These are phyloP conservation scores for Leccinum fibrillosum DNA, from an alignment of 768 basidiomycete genomes.

Conservation along the genomic window DNA sequence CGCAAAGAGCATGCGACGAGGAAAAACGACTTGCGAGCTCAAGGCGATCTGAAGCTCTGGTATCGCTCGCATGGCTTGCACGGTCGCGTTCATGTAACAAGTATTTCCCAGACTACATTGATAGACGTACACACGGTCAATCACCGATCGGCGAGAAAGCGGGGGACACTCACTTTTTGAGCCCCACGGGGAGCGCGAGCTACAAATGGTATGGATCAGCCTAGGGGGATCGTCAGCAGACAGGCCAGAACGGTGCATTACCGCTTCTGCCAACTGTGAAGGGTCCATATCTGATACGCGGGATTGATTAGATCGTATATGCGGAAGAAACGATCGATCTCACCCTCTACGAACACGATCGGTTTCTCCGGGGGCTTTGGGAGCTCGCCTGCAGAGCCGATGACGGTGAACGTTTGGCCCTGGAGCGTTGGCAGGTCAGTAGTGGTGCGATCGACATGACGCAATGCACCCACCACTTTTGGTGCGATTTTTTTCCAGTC, in stretches of 20 bases:
- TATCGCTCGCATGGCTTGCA: conserved; percentile 91
- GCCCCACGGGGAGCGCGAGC: conserved; percentile 79
- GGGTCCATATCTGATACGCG: conserved; percentile 75
- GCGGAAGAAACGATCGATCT: conserved; percentile 5
- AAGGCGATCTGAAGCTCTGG: conserved; percentile 84
- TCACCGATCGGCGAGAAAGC: neutral
- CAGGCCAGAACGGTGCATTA: conserved; percentile 34
- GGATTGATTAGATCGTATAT: conserved; percentile 14
- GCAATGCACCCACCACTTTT: conserved; percentile 59
- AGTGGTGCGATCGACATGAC: neutral
- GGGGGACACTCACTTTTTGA: conserved; percentile 56
- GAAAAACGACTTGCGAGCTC: conserved; percentile 39
- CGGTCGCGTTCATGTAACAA: conserved; percentile 95
- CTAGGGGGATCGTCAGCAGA: neutral
- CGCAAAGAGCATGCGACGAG: neutral
- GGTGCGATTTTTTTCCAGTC: conserved; percentile 81
- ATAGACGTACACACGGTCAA: neutral
- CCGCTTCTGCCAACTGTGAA: conserved; percentile 72
- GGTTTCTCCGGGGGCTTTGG: conserved; percentile 83
- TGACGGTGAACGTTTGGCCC: conserved; percentile 91
- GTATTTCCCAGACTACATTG: conserved; percentile 76
- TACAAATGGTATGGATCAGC: conserved; percentile 26
- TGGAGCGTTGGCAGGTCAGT: conserved; percentile 26
- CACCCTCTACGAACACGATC: conserved; percentile 83
- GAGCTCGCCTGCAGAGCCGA: conserved; percentile 89